Base-by-base conservation (phyloP, 306 rosid genomes). In the Vigna hirtella region DNA sequence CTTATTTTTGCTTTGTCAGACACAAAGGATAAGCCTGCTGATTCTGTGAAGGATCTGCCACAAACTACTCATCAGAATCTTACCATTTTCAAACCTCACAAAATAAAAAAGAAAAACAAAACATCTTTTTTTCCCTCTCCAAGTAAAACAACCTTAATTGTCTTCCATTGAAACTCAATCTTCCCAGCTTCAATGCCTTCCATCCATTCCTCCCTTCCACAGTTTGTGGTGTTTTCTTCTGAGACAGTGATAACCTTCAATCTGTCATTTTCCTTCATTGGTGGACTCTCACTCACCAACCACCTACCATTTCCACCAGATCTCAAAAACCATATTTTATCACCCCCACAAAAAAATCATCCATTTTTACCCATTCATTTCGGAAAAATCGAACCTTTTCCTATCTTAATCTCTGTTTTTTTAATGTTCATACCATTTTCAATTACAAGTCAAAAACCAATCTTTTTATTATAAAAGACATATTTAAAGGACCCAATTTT, bases 101-200 rank as follows among this genome's bases (percentile, higher is more conserved):
- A 58, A 76, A 56, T 26, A 6, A 11, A 3, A 70, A 2, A 9
- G 1, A n/a, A 34, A 9, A 24, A 12, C 7, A 15, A 34, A 22
- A 5, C 70, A 64, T 36, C 10, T 58, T 1, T n/a, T 63, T 67
- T 74, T 22, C 53, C 20, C 9, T 55, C 38, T 48, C 55, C 73
- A 74, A 51, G 28, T 51, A 24, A 22, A 51, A 43, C 61, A 6
- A 24, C 70, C 74, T 53, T 82, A 5, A 83, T 36, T 83, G 59
- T 9, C 86, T 77, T 84, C 84, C 84, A 79, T 72, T 75, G 88
- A 90, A 96, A 81, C 86, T 87, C 88, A 84, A 89, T 96, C 99
- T 43, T 30, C 7, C 40, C 20, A 65, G 63, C 82, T 88, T 83
- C 69, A 91, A 57, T 77, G 5, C 52, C 92, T 85, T 88, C 99